Conservation (phyloP, 805 yeast species). For the Cyberlindnera mrakii region DNA sequence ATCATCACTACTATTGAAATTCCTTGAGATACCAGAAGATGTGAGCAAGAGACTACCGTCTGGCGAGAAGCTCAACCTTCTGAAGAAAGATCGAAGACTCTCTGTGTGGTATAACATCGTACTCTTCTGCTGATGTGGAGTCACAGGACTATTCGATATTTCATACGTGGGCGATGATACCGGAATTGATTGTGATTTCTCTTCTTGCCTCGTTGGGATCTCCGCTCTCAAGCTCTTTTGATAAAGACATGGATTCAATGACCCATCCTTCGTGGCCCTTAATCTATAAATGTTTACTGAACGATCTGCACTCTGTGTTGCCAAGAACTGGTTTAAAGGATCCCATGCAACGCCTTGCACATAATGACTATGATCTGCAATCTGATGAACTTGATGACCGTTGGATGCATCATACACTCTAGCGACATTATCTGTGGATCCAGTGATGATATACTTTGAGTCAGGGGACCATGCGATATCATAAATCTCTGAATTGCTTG, state of each 20-base stretch:
- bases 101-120: conserved; percentile 72
- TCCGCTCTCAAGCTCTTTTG: conserved; percentile 54
- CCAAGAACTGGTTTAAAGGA: conserved; percentile 68
- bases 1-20: conserved; percentile 3
- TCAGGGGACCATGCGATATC: conserved; percentile 94
- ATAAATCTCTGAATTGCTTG: conserved; percentile 71
- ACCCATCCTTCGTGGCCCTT: conserved; percentile 10
- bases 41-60: conserved; percentile 80
- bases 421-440: conserved; percentile 84
- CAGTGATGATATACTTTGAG: conserved; percentile 68
- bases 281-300: conserved; percentile 65
- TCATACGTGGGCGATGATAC: too few species aligned
- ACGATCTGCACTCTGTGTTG: conserved; percentile 89
- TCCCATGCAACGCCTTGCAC: conserved; percentile 98
- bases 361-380: conserved; percentile 76
- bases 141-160: background rate
- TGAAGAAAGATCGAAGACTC: conserved; percentile 82
- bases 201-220: conserved; percentile 32
- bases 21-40: conserved; percentile 64
- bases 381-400: conserved; percentile 52
- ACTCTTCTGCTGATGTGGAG: conserved; percentile 20
- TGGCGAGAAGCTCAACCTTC: conserved; percentile 81
- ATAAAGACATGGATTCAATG: conserved; percentile 32
- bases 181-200: background rate
- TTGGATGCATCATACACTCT: conserved; percentile 55